Evolutionary conservation across 345 rosid species (phyloP), one percentile per base, ranked within the genome.

Genomic region (Eucalyptus melliodora): DNA sequence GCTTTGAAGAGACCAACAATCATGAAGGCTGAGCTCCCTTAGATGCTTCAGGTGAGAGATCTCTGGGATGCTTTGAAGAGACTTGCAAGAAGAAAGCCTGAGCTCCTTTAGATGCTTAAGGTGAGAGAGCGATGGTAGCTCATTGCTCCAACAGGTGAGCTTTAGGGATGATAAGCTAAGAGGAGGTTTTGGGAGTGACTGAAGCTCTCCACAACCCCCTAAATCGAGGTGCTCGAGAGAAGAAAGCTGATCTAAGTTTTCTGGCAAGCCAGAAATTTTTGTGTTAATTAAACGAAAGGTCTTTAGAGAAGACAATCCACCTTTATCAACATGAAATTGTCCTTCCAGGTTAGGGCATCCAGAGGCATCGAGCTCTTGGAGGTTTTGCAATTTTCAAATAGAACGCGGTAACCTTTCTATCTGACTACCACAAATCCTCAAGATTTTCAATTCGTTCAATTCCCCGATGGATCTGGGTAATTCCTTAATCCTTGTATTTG

Each of bases 271-370:
- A 56, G 13, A 23, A 56, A 56, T 23, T 23, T 9, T 23, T 23
- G 62, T 2, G 1, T 0, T 0, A 4, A 1, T 0, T 56, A 56
- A 23, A 4, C 1, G 0, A 21, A 55, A 5, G 26, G 26, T 21
- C 24, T 21, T 55, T 21, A 55, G 60, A 21, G 60, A 19, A 55
- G 62, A 23, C 13, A 56, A 9, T 56, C 27, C 62, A 21, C 62
- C 12, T 56, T 21, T 9, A 56, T 56, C 27, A 21, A 56, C 3
- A 23, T 1, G 62, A 56, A 56, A 1, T 56, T 56, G 11, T 56
- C 62, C 62, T 23, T 56, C 6, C 1, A 56, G 27, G 1, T 23
- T 4, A 23, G 0, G 1, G 26, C 60, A 56, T 8, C 26, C 26
- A 1, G 2, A 2, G 62, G 62, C 62, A 9, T 9, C 0, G 3